Conservation (phyloP, 129 eudicot genomes). For the Tagetes erecta region DNA sequence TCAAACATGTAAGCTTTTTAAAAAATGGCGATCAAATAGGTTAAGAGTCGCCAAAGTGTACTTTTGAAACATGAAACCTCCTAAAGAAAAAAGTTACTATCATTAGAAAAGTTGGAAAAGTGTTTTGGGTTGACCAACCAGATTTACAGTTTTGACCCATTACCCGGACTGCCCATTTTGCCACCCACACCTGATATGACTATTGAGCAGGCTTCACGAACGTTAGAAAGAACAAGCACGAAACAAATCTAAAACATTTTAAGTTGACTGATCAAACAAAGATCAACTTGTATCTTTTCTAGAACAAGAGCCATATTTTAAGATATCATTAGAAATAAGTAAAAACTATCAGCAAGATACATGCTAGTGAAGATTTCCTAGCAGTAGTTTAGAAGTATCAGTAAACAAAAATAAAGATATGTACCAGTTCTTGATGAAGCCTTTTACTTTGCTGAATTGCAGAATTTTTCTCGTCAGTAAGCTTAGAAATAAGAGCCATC, state of each 20-base stretch:
- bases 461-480: constrained; percentile 66
- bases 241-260: not conserved
- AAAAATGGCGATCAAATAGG: not conserved
- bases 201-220: not conserved
- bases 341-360: not conserved
- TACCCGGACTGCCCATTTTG: not conserved
- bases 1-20: not conserved
- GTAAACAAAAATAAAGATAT: constrained; percentile 2
- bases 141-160: not conserved
- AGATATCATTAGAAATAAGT: not conserved
- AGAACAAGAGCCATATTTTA: not conserved
- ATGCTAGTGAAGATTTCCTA: not conserved
- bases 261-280: not conserved
- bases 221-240: not conserved
- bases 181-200: not conserved
- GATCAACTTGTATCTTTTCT: not conserved
- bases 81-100: not conserved
- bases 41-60: not conserved
- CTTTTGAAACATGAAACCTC: not conserved
- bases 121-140: not conserved
- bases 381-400: not conserved
- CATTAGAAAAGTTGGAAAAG: not conserved
- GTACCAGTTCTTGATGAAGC: constrained; percentile 87
- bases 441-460: constrained; percentile 62
- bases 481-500: constrained; percentile 57